These are phyloP conservation scores for Pichia insulana DNA, from an alignment of 805 yeast genomes.

Conservation along the genomic window DNA sequence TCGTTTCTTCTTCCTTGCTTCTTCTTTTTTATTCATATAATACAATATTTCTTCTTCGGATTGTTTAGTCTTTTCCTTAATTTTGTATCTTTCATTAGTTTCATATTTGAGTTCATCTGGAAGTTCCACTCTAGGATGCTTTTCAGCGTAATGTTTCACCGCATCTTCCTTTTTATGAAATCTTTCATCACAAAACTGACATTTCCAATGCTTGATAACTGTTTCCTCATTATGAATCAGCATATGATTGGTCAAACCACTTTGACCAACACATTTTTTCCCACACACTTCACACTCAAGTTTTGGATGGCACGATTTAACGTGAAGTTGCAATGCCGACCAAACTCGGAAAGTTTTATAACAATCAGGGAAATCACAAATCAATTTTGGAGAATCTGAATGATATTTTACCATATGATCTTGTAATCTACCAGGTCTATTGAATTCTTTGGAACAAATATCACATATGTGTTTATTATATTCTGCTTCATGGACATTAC, in stretches of 20 bases:
- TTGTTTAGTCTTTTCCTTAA: not conserved
- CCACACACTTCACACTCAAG: conserved; percentile 56
- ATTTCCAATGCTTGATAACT: conserved; percentile 56
- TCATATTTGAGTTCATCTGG: conserved; percentile 13
- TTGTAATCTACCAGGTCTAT: conserved; percentile 54
- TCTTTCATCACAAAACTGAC: conserved; percentile 41
- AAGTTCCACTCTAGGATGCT: conserved; percentile 25
- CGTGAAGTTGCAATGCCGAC: conserved; percentile 66
- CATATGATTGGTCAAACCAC: conserved; percentile 69
- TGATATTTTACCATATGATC: conserved; percentile 65
- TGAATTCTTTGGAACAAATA: conserved; percentile 56
- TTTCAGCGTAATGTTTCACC: conserved; percentile 43
- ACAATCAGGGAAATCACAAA: conserved; percentile 59
- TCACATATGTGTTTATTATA: conserved; percentile 37
- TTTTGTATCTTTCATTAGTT: not conserved
- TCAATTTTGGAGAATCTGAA: conserved; percentile 38
- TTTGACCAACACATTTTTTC: conserved; percentile 62
- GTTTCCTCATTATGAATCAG: conserved; percentile 49
- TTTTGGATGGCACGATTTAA: conserved; percentile 66
- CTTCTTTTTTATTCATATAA: conserved; percentile 2
- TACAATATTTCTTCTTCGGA: not conserved
- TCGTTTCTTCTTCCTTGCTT: conserved; percentile 2
- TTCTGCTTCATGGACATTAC: conserved; percentile 48
- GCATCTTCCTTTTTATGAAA: conserved; percentile 53
- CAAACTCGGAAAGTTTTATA: conserved; percentile 53